phyloP scores from a whole-genome alignment of 495 filamentous ascomycete species.

The Talaromyces nanjingensis region DNA sequence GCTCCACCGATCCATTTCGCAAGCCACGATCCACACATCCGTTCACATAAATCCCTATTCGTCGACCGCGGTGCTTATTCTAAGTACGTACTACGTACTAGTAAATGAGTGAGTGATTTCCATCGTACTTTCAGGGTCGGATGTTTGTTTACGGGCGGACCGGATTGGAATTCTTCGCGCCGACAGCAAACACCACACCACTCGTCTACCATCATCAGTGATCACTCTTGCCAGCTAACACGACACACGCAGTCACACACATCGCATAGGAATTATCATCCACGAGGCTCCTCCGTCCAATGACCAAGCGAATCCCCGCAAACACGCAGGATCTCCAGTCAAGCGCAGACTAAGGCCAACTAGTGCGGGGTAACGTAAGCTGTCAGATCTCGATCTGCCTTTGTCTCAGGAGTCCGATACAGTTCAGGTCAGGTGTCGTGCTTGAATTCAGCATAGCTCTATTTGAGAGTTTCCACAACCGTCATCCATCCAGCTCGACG shows the following conservation, averaged over 20 bases:
- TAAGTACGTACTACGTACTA: too few relatives aligned
- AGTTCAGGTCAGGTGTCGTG: slow-evolving; percentile 8
- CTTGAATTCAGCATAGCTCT: background rate
- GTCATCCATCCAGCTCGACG: background rate
- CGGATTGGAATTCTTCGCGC: background rate
- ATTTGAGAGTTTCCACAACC: slow-evolving; percentile 5
- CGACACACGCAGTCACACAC: background rate
- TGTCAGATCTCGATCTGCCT: slow-evolving; percentile 10
- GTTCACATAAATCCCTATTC: background rate
- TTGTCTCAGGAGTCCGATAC: slow-evolving; percentile 4
- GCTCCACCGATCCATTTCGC: background rate
- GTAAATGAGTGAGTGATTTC: too few relatives aligned
- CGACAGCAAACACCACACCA: background rate
- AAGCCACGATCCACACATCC: background rate
- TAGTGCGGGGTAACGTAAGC: slow-evolving; percentile 12
- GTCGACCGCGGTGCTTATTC: background rate
- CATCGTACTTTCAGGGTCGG: background rate
- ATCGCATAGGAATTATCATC: background rate
- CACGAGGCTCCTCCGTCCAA: background rate
- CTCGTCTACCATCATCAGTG: background rate
- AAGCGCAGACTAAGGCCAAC: slow-evolving; percentile 5
- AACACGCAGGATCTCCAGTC: slow-evolving; percentile 5
- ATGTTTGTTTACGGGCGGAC: background rate
- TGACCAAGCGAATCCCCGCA: background rate
- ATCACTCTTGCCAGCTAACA: background rate